Base-by-base conservation (phyloP, 768 basidiomycete genomes). In the Boletus coccyginus region DNA sequence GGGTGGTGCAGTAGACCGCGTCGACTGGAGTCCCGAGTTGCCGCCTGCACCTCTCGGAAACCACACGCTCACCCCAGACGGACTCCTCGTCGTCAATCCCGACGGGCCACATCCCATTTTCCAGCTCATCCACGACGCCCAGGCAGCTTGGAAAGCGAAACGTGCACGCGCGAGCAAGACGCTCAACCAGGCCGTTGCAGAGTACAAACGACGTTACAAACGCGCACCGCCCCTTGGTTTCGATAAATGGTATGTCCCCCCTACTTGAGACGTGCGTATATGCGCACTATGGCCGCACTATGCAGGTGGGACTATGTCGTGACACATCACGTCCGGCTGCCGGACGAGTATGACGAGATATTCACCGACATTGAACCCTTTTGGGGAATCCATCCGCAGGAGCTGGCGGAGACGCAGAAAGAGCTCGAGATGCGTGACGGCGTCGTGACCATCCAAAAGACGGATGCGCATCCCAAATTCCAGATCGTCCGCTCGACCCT, bases 281-380 rank as follows among this genome's bases (percentile, higher is more conserved):
- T 27, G 27, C 27, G 27, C 27, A 27, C 27, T 5, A 27, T n/a
- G 42, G 24, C 24, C 21, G 14, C 9, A 11, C 29, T 10, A n/a
- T 29, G 16, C 16, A 72, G 77, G 77, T 80, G 77, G 78, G 58
- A 69, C 21, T 80, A 76, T 53, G 74, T 74, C 7, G 65, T 69
- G n/a, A 59, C 61, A 48, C 59, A 80, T 56, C 57, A 70, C 31
- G 70, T 80, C 2, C 73, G 70, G 42, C 67, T 80, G 1, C 74
- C 73, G 16, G 79, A 80, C 56, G 78, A 80, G 52, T 80, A 80
- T 46, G 78, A 80, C 62, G 76, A 77, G 56, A 78, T 79, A 47
- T 61, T 68, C 52, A 58, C 65, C 8, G 70, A 77, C 50, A 55
- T 78, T 10, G 68, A 71, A 27, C 71, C 73, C 0, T 76, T 68